Percentiles rank a stretch among this genome's conserved stretches.
phyloP scores from a whole-genome alignment of 106 monocot genomes.

The Alisma plantagoaquatica region DNA sequence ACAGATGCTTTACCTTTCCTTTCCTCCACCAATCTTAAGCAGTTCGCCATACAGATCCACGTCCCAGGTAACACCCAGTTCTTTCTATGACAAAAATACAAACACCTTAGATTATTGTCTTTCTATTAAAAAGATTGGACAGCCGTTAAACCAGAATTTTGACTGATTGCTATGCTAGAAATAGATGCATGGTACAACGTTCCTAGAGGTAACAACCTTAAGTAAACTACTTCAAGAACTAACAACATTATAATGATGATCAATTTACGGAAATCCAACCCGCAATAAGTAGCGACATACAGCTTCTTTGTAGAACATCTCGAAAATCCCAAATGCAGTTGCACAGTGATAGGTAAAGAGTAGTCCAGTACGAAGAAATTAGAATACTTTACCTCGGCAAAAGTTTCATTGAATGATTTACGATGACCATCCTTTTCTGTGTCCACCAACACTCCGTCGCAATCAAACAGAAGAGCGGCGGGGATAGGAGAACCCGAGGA shows the following conservation, averaged over 20 bases:
- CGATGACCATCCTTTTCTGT: slow-evolving; percentile 97
- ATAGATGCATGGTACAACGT: no score
- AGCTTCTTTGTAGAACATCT: background rate
- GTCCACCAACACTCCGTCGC: slow-evolving; percentile 97
- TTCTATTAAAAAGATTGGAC: no score
- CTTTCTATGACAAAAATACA: slow-evolving; percentile 32
- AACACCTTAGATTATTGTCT: background rate
- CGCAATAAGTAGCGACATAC: background rate
- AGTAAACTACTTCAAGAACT: background rate
- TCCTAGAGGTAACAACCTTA: no score
- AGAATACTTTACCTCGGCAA: slow-evolving; percentile 96
- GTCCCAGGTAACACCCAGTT: slow-evolving; percentile 88
- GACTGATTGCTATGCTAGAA: background rate
- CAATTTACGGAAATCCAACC: background rate
- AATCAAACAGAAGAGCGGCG: slow-evolving; percentile 80
- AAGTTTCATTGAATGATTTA: slow-evolving; percentile 89
- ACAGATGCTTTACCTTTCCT: slow-evolving; percentile 60
- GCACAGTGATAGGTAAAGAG: no score
- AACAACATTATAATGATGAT: background rate
- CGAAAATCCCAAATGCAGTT: background rate
- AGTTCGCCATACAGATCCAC: slow-evolving; percentile 90
- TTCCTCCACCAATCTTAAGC: slow-evolving; percentile 97
- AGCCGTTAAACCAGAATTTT: no score
- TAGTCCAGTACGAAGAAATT: no score
- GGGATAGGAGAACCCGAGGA: slow-evolving; percentile 26